Evolutionary conservation across 2,329 filamentous ascomycete genomes (phyloP).

Genomic region (Phaeosphaeriaceae sp.): DNA sequence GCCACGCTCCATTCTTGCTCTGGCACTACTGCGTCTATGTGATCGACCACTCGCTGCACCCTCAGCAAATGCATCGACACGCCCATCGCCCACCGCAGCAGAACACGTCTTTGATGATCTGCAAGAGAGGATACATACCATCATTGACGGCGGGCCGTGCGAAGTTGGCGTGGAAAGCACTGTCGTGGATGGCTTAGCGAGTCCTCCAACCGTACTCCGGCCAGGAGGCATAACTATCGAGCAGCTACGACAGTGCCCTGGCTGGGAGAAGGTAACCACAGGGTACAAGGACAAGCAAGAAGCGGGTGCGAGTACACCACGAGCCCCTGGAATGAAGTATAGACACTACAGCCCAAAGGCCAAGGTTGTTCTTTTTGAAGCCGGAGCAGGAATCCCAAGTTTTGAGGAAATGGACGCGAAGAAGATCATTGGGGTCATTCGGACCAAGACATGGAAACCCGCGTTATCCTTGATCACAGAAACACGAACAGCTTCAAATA

Average conservation of each 20-base stretch:
- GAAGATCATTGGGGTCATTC: constrained; percentile 50
- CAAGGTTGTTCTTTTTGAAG: constrained; percentile 81
- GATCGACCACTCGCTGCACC: constrained; percentile 85
- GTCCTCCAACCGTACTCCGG: constrained; percentile 80
- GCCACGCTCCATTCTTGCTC: constrained; percentile 82
- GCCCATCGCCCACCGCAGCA: constrained; percentile 88
- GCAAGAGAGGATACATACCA: constrained; percentile 78
- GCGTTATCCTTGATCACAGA: constrained; percentile 24
- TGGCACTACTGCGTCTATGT: constrained; percentile 81
- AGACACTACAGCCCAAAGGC: constrained; percentile 96
- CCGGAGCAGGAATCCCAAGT: constrained; percentile 48
- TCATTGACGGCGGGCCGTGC: constrained; percentile 87
- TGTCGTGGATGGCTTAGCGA: constrained; percentile 86
- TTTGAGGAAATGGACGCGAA: constrained; percentile 36
- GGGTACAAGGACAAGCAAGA: constrained; percentile 79
- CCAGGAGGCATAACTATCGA: constrained; percentile 89
- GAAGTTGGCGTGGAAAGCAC: constrained; percentile 94
- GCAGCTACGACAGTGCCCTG: constrained; percentile 72
- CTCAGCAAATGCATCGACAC: constrained; percentile 92
- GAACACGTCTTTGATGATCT: constrained; percentile 89
- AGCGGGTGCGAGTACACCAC: constrained; percentile 65
- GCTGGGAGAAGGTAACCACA: constrained; percentile 80
- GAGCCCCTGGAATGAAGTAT: constrained; percentile 98
- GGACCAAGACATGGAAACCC: constrained; percentile 35
- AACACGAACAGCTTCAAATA: neutral